Evolutionary conservation across 495 filamentous ascomycete genomes (phyloP).

Genomic region (Aspergillus incahuasiensis): DNA sequence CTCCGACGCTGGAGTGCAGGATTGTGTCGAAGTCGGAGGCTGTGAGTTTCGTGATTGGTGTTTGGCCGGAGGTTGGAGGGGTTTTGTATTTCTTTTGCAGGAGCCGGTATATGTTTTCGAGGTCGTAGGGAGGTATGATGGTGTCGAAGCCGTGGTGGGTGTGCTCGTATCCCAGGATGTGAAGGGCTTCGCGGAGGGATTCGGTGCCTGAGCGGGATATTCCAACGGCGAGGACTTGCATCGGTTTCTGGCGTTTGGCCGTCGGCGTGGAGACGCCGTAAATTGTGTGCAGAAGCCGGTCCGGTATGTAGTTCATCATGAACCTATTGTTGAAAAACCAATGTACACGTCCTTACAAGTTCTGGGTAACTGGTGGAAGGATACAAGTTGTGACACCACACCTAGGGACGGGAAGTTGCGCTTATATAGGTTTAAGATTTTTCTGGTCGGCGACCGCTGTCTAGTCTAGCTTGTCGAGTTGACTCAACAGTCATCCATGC

Average conservation of each 20-base stretch:
- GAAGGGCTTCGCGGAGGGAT: slow-evolving; percentile 25
- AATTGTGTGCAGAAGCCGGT: neutral
- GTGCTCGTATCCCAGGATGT: slow-evolving; percentile 21
- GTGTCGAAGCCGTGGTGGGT: slow-evolving; percentile 25
- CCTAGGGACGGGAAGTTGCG: too few relatives aligned
- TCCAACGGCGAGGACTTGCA: slow-evolving; percentile 26
- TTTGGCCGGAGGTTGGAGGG: neutral
- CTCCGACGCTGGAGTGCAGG: slow-evolving; percentile 42
- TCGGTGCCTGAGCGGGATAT: slow-evolving; percentile 28
- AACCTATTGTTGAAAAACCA: too few relatives aligned
- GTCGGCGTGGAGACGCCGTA: slow-evolving; percentile 18
- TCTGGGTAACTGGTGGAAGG: too few relatives aligned
- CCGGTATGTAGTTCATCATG: slow-evolving; percentile 10
- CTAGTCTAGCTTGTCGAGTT: too few relatives aligned
- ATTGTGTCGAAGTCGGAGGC: slow-evolving; percentile 43
- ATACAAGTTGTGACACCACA: too few relatives aligned
- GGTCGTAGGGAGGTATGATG: slow-evolving; percentile 14
- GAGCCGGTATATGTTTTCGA: slow-evolving; percentile 15
- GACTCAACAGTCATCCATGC: too few relatives aligned
- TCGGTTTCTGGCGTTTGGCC: slow-evolving; percentile 13
- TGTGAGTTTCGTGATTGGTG: slow-evolving; percentile 1
- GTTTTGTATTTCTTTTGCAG: slow-evolving; percentile 21
- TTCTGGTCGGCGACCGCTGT: too few relatives aligned
- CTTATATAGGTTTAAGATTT: too few relatives aligned
- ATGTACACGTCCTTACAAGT: too few relatives aligned